phyloP scores from a whole-genome alignment of 306 rosid species.

The Pterocarpus santalinus region DNA sequence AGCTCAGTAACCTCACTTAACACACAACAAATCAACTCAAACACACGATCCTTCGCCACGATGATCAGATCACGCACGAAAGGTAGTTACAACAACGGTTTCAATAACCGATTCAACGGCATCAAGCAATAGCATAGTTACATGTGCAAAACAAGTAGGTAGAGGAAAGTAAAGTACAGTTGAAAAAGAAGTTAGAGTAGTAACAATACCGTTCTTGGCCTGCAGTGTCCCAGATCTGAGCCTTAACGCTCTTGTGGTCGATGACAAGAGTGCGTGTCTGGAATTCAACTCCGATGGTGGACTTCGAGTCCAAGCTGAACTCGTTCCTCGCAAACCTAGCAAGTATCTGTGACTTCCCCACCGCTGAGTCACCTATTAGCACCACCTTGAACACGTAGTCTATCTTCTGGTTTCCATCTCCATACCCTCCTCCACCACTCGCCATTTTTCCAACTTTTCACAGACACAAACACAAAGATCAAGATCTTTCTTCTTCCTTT shows the following conservation, averaged over 20 bases:
- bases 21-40: not conserved
- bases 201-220: slow-evolving; percentile 88
- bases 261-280: slow-evolving; percentile 89
- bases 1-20: not conserved
- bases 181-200: slow-evolving; percentile 2
- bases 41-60: not conserved
- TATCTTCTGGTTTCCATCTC: slow-evolving; percentile 88
- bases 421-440: slow-evolving; percentile 67
- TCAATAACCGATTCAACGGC: not conserved
- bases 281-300: slow-evolving; percentile 98
- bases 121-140: not conserved
- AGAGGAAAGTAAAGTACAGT: not conserved
- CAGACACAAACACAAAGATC: not conserved
- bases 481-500: not conserved
- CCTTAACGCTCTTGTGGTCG: slow-evolving; percentile 92
- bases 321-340: slow-evolving; percentile 93
- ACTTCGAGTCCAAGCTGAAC: slow-evolving; percentile 97
- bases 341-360: slow-evolving; percentile 96
- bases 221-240: slow-evolving; percentile 99
- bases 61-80: slow-evolving; percentile 35
- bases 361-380: slow-evolving; percentile 95
- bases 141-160: not conserved
- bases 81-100: not conserved
- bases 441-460: slow-evolving; percentile 60
- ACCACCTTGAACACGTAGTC: slow-evolving; percentile 98